Base-by-base conservation (phyloP, 345 rosid genomes). In the Lumnitzera littorea region DNA sequence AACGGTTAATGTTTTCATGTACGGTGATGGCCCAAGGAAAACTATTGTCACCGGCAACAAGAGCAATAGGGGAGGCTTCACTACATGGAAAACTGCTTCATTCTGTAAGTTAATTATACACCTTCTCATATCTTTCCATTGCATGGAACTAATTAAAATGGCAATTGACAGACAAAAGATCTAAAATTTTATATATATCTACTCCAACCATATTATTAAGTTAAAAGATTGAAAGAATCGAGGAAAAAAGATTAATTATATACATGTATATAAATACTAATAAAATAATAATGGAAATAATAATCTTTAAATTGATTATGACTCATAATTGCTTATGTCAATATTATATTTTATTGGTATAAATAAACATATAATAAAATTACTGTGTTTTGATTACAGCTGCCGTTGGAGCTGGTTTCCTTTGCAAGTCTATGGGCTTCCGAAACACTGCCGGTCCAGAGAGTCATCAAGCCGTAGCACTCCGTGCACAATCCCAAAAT, bases 381-480 rank as follows among this genome's bases (percentile, higher is more conserved):
- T 3, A 14, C 13, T 25, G 12, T 15, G 6, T 31, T 43, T 50
- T 13, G 31, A 41, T 17, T 69, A 51, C 74, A 87, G 96, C 77
- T 69, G 91, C 71, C 17, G 60, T 64, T 20, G 88, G 77, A 0
- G 64, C 62, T 14, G 90, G 91, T 11, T 90, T 87, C 82, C 65
- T 87, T 29, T 84, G 85, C 2, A 78, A 73, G 72, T 59, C 63
- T 25, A 83, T 90, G 57, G 90, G 85, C 46, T 80, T 90, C 79
- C 52, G 57, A 50, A 90, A 90, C 87, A 90, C 85, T 0, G 95
- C 96, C 0, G 96, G 95, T 3, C 80, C 84, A 7, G 60, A 52
- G 4, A 88, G 85, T 12, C 79, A 78, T 71, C 88, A 84, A 55
- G 96, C 91, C 0, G 95, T 87, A 57, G 96, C 96, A 1, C 80